Conservation (phyloP, 2,329 filamentous ascomycete genomes). For the Tolypocladium pustulatum region DNA sequence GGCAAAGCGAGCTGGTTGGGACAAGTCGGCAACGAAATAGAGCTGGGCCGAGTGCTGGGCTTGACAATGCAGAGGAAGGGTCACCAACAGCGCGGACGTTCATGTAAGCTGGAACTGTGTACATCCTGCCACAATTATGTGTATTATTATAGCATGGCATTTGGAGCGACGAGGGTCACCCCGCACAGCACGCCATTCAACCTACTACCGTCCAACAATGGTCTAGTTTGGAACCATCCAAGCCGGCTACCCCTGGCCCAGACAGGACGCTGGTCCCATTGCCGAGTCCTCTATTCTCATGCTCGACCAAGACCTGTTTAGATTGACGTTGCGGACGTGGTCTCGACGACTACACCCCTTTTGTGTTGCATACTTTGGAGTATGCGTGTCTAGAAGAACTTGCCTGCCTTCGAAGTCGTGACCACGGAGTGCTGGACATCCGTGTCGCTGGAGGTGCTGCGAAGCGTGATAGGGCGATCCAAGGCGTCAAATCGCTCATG, state of each 20-base stretch:
- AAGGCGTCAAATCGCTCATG: conserved; percentile 57
- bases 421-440: conserved; percentile 17
- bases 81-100: background rate
- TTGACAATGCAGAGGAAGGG: background rate
- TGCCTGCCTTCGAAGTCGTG: conserved; percentile 31
- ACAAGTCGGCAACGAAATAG: conserved; percentile 6
- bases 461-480: conserved; percentile 37
- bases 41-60: background rate
- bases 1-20: conserved; percentile 21
- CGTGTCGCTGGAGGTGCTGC: conserved; percentile 6
- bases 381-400: conserved; percentile 36
- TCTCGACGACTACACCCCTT: background rate
- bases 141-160: conserved; percentile 2
- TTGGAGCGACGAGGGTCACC: background rate
- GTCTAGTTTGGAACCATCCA: background rate
- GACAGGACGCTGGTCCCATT: background rate
- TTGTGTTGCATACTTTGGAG: background rate
- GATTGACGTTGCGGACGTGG: background rate
- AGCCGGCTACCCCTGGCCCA: background rate
- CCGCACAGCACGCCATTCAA: background rate
- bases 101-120: background rate
- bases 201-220: background rate
- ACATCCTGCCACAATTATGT: background rate
- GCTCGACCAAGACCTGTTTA: background rate
- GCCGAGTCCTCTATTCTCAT: background rate